Evolutionary conservation across 805 yeast species (phyloP).

Genomic region (Starmerella stellata): DNA sequence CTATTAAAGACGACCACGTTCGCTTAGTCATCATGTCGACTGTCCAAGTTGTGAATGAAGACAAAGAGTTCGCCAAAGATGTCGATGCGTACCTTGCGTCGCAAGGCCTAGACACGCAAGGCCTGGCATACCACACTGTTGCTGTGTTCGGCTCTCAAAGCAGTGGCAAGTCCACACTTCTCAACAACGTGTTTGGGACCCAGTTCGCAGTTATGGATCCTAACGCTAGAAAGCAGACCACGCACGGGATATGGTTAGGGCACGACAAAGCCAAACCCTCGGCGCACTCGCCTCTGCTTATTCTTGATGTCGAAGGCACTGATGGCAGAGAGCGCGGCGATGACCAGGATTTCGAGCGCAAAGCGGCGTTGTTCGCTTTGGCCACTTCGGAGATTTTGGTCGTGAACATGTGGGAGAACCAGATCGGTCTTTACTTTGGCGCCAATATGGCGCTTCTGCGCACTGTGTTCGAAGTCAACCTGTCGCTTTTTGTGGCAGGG

Average conservation of each 20-base stretch:
- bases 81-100: slow-evolving; percentile 22
- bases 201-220: slow-evolving; percentile 89
- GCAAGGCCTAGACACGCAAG: slow-evolving; percentile 23
- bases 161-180: slow-evolving; percentile 85
- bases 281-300: slow-evolving; percentile 21
- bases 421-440: slow-evolving; percentile 91
- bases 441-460: slow-evolving; percentile 90
- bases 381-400: slow-evolving; percentile 81
- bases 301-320: slow-evolving; percentile 96
- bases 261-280: slow-evolving; percentile 25
- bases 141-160: slow-evolving; percentile 96
- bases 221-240: slow-evolving; percentile 52
- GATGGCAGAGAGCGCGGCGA: slow-evolving; percentile 97
- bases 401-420: slow-evolving; percentile 92
- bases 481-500: slow-evolving; percentile 59
- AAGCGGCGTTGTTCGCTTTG: slow-evolving; percentile 85
- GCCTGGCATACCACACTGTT: slow-evolving; percentile 68
- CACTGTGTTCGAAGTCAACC: slow-evolving; percentile 90
- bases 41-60: slow-evolving; percentile 42
- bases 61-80: slow-evolving; percentile 33
- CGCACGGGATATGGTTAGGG: slow-evolving; percentile 68
- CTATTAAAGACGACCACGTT: too few relatives aligned
- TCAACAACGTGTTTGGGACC: slow-evolving; percentile 74
- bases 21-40: slow-evolving; percentile 11
- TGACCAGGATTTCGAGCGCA: slow-evolving; percentile 94